Percentiles rank a stretch among this genome's conserved stretches.
Evolutionary conservation across 768 basidiomycete species (phyloP).

Genomic region (Tricholoma terreum): DNA sequence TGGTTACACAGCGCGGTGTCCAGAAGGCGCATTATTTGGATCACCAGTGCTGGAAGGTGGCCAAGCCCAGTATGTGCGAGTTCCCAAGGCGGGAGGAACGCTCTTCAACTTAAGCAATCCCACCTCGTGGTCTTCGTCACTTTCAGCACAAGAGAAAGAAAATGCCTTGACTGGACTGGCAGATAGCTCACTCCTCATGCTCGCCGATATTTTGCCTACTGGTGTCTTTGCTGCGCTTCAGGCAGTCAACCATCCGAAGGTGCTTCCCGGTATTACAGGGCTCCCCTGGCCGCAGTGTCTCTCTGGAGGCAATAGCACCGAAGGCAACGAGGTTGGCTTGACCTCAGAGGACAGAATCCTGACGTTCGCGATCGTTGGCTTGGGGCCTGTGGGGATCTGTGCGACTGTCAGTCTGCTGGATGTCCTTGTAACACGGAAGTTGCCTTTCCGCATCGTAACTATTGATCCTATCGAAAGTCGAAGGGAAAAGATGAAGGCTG

Average conservation of each 20-base stretch:
- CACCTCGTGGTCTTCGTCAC: slow-evolving; percentile 40
- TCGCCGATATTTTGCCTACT: slow-evolving; percentile 79
- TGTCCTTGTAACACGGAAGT: slow-evolving; percentile 41
- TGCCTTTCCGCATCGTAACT: slow-evolving; percentile 56
- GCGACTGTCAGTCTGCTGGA: slow-evolving; percentile 64
- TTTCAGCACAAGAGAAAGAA: slow-evolving; percentile 34
- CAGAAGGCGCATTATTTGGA: slow-evolving; percentile 61
- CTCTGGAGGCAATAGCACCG: slow-evolving; percentile 16
- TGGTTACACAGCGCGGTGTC: slow-evolving; percentile 72
- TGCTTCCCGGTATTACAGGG: slow-evolving; percentile 55
- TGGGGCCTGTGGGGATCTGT: slow-evolving; percentile 81
- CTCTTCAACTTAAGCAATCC: slow-evolving; percentile 60
- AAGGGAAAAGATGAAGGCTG: slow-evolving; percentile 55
- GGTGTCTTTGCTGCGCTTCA: slow-evolving; percentile 76
- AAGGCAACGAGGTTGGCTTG: slow-evolving; percentile 30
- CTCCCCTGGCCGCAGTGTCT: slow-evolving; percentile 56
- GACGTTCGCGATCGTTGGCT: slow-evolving; percentile 65
- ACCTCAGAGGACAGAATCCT: slow-evolving; percentile 47
- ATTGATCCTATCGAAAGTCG: slow-evolving; percentile 59
- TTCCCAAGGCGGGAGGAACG: slow-evolving; percentile 78
- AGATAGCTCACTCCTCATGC: slow-evolving; percentile 65
- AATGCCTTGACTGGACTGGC: slow-evolving; percentile 41
- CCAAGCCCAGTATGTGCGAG: slow-evolving; percentile 77
- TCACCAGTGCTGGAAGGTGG: slow-evolving; percentile 64
- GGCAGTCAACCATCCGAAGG: slow-evolving; percentile 69